Evolutionary conservation across 176 grass and related monocot species (phyloP).

Genomic region (Carex myosuroides): DNA sequence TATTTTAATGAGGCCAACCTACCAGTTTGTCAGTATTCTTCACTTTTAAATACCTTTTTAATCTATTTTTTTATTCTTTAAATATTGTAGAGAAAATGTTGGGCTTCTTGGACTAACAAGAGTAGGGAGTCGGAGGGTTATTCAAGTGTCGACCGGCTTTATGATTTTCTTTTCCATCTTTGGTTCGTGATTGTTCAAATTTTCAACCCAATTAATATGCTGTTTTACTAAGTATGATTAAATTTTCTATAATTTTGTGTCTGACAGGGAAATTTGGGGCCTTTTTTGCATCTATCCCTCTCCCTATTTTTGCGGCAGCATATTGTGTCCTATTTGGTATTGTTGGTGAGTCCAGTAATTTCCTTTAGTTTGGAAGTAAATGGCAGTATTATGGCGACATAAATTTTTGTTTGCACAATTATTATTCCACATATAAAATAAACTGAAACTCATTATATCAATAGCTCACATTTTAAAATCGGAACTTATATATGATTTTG

Average conservation of each 20-base stretch:
- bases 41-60: background rate
- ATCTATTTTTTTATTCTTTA: background rate
- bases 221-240: background rate
- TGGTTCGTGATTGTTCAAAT: conserved; percentile 43
- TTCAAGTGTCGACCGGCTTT: conserved; percentile 93
- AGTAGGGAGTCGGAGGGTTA: conserved; percentile 86
- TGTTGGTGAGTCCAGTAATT: conserved; percentile 49
- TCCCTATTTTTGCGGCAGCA: conserved; percentile 83
- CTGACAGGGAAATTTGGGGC: conserved; percentile 95
- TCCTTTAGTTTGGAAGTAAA: background rate
- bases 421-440: background rate
- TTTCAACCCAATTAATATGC: conserved; percentile 10
- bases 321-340: conserved; percentile 94
- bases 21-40: background rate
- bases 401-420: background rate
- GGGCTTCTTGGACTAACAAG: conserved; percentile 83
- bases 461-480: background rate
- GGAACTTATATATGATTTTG: background rate
- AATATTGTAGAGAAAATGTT: conserved; percentile 71
- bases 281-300: conserved; percentile 87
- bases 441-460: background rate
- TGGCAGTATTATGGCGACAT: background rate
- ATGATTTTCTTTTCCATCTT: conserved; percentile 98
- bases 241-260: conserved; percentile 15
- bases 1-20: background rate